phyloP scores from a whole-genome alignment of 2,329 filamentous ascomycete species.

The Aspergillus clavatus region DNA sequence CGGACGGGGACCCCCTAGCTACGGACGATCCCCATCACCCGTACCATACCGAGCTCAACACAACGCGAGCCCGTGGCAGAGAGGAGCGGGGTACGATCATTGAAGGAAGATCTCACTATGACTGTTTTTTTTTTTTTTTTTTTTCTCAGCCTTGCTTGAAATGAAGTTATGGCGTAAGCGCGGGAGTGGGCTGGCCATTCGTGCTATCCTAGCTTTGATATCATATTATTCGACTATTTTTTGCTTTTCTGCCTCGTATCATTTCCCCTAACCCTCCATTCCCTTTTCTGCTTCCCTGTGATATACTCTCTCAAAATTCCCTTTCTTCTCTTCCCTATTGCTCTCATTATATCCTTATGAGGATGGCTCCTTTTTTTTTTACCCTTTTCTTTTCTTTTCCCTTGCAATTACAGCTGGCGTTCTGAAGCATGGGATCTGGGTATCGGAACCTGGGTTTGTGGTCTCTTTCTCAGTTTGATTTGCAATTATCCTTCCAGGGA shows the following conservation, averaged over 20 bases:
- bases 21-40: slow-evolving; percentile 34
- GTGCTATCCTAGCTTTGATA: slow-evolving; percentile 17
- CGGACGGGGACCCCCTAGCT: slow-evolving; percentile 38
- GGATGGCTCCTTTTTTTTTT: slow-evolving; percentile 13
- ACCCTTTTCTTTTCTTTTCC: slow-evolving; percentile 11
- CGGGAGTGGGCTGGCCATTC: slow-evolving; percentile 23
- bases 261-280: slow-evolving; percentile 8
- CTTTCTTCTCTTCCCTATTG: slow-evolving; percentile 9
- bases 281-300: slow-evolving; percentile 18
- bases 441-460: slow-evolving; percentile 27
- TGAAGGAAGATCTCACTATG: slow-evolving; percentile 29
- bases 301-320: slow-evolving; percentile 17
- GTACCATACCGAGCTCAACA: slow-evolving; percentile 45
- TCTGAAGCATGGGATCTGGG: slow-evolving; percentile 32
- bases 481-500: no score
- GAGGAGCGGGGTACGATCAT: slow-evolving; percentile 61
- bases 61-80: slow-evolving; percentile 60
- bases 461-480: slow-evolving; percentile 13
- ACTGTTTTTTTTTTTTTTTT: no score
- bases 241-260: slow-evolving; percentile 7
- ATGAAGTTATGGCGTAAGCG: slow-evolving; percentile 38
- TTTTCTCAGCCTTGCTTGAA: slow-evolving; percentile 27
- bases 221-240: slow-evolving; percentile 15
- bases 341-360: slow-evolving; percentile 9
- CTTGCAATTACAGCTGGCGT: slow-evolving; percentile 26